Percentiles rank a stretch among this genome's conserved stretches.
Conservation (phyloP, 140 eudicot genomes). For the Cichorium intybus region DNA sequence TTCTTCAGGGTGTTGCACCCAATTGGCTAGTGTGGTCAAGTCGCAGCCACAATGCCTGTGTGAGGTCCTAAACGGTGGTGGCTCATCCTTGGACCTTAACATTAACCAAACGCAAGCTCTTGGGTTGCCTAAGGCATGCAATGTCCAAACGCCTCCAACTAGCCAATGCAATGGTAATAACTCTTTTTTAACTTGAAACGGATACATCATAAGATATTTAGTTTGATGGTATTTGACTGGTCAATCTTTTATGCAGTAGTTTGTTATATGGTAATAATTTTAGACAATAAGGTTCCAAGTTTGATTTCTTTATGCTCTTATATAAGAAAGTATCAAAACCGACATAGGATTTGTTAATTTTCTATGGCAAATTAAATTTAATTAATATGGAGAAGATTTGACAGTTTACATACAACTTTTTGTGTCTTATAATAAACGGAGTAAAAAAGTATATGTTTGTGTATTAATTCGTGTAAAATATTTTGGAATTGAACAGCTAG, state of each 20-base stretch:
- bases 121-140: constrained; percentile 41
- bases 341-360: not conserved
- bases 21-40: constrained; percentile 44
- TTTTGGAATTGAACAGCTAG: constrained; percentile 19
- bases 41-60: constrained; percentile 50
- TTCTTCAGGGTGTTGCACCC: constrained; percentile 49
- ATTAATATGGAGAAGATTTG: not conserved
- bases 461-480: not conserved
- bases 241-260: not conserved
- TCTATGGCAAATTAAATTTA: not conserved
- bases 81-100: constrained; percentile 36
- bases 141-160: constrained; percentile 47
- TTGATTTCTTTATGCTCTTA: not conserved
- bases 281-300: not conserved
- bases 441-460: not conserved
- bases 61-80: constrained; percentile 44
- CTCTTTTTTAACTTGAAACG: not conserved
- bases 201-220: not conserved
- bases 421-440: not conserved
- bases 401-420: not conserved
- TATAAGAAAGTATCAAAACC: no score
- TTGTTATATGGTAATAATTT: not conserved
- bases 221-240: not conserved
- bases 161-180: constrained; percentile 52
- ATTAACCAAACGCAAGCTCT: constrained; percentile 44